These are phyloP conservation scores for Pyronema domesticum DNA, from an alignment of 495 filamentous ascomycete species.

Conservation along the genomic window DNA sequence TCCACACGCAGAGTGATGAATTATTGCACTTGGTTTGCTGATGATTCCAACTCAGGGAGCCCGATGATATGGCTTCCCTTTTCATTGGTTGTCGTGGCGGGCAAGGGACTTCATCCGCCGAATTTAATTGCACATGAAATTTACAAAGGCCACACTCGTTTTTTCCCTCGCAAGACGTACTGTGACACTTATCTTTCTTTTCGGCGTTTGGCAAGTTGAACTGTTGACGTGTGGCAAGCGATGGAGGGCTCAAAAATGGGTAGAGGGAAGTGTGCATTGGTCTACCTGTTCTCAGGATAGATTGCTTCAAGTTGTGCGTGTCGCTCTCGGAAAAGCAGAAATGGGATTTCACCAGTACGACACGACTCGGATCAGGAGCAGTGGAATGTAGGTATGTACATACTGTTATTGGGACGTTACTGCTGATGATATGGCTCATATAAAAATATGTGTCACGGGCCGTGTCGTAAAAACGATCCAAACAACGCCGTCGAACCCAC, in stretches of 20 bases:
- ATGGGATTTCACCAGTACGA: neutral
- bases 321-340: constrained; percentile 5
- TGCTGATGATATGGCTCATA: neutral
- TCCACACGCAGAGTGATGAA: too few relatives aligned
- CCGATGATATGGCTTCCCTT: neutral
- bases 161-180: neutral
- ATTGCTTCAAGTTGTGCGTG: constrained; percentile 5
- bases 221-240: neutral
- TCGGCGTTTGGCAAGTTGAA: constrained; percentile 1
- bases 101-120: neutral
- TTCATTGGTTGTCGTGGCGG: neutral
- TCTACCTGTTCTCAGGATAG: neutral
- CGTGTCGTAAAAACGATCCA: too few relatives aligned
- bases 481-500: too few relatives aligned
- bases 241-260: neutral
- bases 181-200: neutral
- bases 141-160: neutral
- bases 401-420: too few relatives aligned
- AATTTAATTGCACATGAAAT: neutral
- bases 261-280: constrained; percentile 3
- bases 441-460: neutral
- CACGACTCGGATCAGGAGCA: neutral
- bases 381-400: neutral
- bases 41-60: too few relatives aligned
- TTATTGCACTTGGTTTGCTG: too few relatives aligned